These are phyloP conservation scores for Polychaeton citri DNA, from an alignment of 2,329 filamentous ascomycete species.

Conservation along the genomic window DNA sequence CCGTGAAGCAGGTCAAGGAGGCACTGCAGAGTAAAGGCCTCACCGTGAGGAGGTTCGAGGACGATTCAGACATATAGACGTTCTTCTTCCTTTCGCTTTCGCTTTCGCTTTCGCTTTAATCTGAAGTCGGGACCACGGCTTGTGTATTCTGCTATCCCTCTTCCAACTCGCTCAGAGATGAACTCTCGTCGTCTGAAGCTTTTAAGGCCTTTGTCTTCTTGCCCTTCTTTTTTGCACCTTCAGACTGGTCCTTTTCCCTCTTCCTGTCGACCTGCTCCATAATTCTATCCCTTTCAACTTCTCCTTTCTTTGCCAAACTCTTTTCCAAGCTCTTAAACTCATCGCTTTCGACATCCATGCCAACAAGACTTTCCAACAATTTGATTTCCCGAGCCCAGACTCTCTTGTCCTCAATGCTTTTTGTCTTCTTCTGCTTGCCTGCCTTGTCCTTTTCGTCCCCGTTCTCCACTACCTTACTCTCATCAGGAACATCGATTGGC, in stretches of 20 bases:
- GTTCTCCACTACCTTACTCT: conserved; percentile 24
- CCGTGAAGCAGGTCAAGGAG: conserved; percentile 86
- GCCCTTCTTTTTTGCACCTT: conserved; percentile 24
- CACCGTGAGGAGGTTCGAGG: conserved; percentile 67
- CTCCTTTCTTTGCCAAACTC: conserved; percentile 54
- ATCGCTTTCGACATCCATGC: conserved; percentile 62
- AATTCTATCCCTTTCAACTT: conserved; percentile 57
- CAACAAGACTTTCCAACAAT: conserved; percentile 75
- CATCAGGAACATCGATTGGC: conserved; percentile 62
- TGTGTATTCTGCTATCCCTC: not conserved
- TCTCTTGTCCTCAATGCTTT: conserved; percentile 58
- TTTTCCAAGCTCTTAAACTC: conserved; percentile 56
- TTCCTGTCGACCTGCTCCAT: conserved; percentile 71
- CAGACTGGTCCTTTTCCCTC: conserved; percentile 40
- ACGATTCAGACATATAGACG: conserved; percentile 16
- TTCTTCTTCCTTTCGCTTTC: no score
- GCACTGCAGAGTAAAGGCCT: conserved; percentile 58
- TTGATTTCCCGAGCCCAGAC: conserved; percentile 95
- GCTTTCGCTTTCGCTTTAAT: no score
- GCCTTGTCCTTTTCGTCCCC: conserved; percentile 49
- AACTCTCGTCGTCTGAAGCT: conserved; percentile 11
- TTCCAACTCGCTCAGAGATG: conserved; percentile 18
- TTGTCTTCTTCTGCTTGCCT: conserved; percentile 27
- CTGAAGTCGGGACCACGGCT: no score
- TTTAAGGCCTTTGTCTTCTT: conserved; percentile 22